Evolutionary conservation across 176 grass and related monocot species (phyloP).

Genomic region (Oryza nivara): DNA sequence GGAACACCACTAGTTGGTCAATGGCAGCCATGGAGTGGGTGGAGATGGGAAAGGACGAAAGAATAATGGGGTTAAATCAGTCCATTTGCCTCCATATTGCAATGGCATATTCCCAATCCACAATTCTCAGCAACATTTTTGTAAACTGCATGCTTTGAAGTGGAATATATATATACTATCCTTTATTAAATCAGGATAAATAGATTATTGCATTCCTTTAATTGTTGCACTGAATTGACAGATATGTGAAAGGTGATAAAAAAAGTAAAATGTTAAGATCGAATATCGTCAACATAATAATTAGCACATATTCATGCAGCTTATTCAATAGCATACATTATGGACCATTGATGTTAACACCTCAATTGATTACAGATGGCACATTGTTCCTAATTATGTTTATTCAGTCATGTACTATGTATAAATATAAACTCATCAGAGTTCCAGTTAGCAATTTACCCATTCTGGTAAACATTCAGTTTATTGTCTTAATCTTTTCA

Average conservation of each 20-base stretch:
- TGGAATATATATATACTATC: neutral
- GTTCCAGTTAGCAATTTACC: constrained; percentile 2
- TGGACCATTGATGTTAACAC: constrained; percentile 1
- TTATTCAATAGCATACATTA: constrained; percentile 14
- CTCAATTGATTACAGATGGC: constrained; percentile 16
- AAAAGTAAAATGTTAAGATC: constrained; percentile 23
- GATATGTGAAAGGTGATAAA: neutral
- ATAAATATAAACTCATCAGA: neutral
- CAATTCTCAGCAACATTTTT: neutral
- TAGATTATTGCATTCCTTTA: constrained; percentile 9
- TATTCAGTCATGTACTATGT: neutral
- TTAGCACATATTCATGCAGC: neutral
- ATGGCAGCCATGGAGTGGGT: no score
- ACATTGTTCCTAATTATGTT: neutral
- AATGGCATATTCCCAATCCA: neutral
- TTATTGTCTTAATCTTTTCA: neutral
- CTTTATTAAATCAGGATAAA: neutral
- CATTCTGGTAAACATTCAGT: neutral
- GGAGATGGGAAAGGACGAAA: no score
- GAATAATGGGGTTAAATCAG: no score
- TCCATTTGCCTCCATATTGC: no score
- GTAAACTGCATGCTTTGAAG: neutral
- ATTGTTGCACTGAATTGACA: neutral
- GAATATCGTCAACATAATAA: neutral
- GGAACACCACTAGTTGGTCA: no score